Evolutionary conservation across 306 rosid species (phyloP).

Genomic region (Corylus avellana): DNA sequence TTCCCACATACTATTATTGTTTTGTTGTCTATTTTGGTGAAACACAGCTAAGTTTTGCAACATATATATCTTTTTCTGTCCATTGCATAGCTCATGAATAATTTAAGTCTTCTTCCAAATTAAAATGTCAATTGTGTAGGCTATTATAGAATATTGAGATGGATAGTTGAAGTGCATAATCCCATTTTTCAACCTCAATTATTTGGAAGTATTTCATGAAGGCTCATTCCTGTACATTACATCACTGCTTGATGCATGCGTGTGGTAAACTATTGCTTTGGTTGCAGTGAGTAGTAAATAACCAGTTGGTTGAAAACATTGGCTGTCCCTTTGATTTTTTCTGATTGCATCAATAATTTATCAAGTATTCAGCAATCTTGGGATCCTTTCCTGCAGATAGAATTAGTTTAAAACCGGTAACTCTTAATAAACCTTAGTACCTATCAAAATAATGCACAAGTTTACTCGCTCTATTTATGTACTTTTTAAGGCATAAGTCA

Average conservation of each 20-base stretch:
- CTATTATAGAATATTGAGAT: neutral
- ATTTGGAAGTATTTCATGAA: neutral
- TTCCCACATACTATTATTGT: neutral
- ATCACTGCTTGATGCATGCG: neutral
- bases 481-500: neutral
- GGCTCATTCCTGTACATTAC: neutral
- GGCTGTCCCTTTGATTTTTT: neutral
- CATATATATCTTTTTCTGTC: too few relatives aligned
- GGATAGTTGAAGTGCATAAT: constrained; percentile 17
- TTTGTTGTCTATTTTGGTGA: neutral
- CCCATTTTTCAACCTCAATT: constrained; percentile 10
- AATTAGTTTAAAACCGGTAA: constrained; percentile 76
- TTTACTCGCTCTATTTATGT: neutral
- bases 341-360: constrained; percentile 26
- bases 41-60: too few relatives aligned
- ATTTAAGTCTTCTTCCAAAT: too few relatives aligned
- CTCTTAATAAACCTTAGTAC: constrained; percentile 11
- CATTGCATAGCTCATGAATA: too few relatives aligned
- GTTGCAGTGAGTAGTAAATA: neutral
- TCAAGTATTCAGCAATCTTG: constrained; percentile 93
- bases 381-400: constrained; percentile 68
- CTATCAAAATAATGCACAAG: neutral
- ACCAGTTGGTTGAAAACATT: constrained; percentile 7
- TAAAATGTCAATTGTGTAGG: neutral
- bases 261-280: neutral